Base-by-base conservation (phyloP, 306 rosid species). In the Corylus heterophylla region DNA sequence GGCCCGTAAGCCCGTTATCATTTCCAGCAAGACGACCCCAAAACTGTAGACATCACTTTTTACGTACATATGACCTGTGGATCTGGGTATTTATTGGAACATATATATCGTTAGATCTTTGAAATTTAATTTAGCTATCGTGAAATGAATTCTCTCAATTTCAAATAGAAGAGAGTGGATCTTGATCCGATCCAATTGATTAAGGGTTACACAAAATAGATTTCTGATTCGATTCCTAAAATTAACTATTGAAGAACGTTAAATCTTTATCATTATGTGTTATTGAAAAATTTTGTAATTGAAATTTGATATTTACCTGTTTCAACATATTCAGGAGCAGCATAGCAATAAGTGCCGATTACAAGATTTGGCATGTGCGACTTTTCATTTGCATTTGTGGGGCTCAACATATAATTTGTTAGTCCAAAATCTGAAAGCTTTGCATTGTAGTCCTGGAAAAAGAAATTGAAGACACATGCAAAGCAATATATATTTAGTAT, bases 41-140 rank as follows among this genome's bases (percentile, higher is more conserved):
- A 96, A 96, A 27, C 99, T 98, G 7, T 84, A 93, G 22, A 96
- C 99, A 18, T 96, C 98, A 8, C 99, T 96, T 47, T 81, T 96
- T 54, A 93, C 76, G 18, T 96, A 90, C 2, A 96, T 80, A 83
- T 93, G 97, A 0, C 98, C 99, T 95, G 88, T 80, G 27, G 22
- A 71, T 50, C 54, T 27, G 6, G 6, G 44, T 39, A 39, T 39
- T 39, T 39, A 2, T 39, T 1, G 8, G 42, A 42, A 42, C 1
- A 42, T 42, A 42, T 42, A 6, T 42, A 42, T 42, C 7, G 7
- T 42, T 42, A 42, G 45, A 42, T 42, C 4, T 4, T 2, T 4
- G 39, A 35, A 35, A 35, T 35, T 35, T 35, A 35, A 35, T 35
- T 35, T 35, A 4, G 4, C 2, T 35, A 35, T 7, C 45, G 7